Base-by-base conservation (phyloP, 768 basidiomycete genomes). In the Mycena leptocephala region DNA sequence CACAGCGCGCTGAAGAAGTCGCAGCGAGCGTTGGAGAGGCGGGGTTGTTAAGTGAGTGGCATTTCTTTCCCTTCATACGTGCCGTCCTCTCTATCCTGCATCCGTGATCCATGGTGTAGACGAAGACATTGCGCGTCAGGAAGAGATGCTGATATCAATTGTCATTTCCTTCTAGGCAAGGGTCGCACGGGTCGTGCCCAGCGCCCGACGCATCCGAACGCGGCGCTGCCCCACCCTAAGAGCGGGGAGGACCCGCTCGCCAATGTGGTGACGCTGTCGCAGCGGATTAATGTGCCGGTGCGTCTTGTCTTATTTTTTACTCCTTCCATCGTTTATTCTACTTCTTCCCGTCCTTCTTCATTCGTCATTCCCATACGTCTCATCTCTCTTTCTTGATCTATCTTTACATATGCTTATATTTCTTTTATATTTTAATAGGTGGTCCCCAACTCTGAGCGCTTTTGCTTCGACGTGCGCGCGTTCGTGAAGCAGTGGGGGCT, bases 381-480 rank as follows among this genome's bases (percentile, higher is more conserved):
- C n/a, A n/a, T n/a, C n/a, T n/a, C 26, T 24, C 24, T n/a, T 30
- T 14, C 28, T 56, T 2, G 18, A 16, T 30, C 26, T 56, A 16
- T 20, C 28, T 56, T 30, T 14, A 22, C 8, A 28, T 35, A 41
- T 18, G 4, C 30, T 33, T 26, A 24, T 39, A 4, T 24, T 30
- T 20, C 9, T n/a, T 14, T 13, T 59, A 14, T 59, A 14, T 59
- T 59, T n/a, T 2, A n/a, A 8, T 5, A 72, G 71, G 18, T 87
- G 37, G 79, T 93, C n/a, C 74, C 84, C 30, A 87, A 83, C 33
- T 82, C 84, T 41, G 83, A 89, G 51, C 91, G 95, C 41, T 84
- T 85, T 13, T 89, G 89, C 5, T 97, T 97, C 82, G 83, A 93
- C 83, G 88, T 94, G 48, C 90, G 95, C 64, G 86, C 85, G 39